Base-by-base conservation (phyloP, 345 rosid genomes). In the Cardiospermum halicacabum region DNA sequence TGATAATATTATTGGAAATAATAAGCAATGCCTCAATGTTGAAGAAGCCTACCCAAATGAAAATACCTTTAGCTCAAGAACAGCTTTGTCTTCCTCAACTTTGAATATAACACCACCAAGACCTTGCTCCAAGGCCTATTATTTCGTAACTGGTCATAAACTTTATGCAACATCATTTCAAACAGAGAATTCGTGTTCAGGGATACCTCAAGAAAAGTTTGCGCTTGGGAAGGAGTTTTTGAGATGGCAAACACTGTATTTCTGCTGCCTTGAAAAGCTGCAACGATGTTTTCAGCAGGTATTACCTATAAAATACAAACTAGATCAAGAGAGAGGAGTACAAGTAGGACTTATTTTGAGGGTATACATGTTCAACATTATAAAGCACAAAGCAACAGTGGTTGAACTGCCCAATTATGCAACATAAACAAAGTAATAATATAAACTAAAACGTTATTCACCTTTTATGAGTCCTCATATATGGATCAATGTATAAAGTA, bases 261-360 rank as follows among this genome's bases (percentile, higher is more conserved):
- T 67, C 21, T 71, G 72, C 93, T 86, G 67, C 89, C 91, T 77
- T 87, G 96, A 43, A 87, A 87, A 64, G 83, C 75, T 43, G 96
- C 96, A 67, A 89, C 89, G 26, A 92, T 77, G 74, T 92, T 87
- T 74, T 89, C 96, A 7, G 98, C 98, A 3, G 91, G 89, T 71
- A 92, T 87, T 40, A 87, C 78, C 98, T 92, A 54, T 49, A 18
- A 73, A 74, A 53, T 28, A 54, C 30, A 64, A 75, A 59, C 1
- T 53, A 65, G 39, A 18, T 8, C 21, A 13, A 27, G 47, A 55
- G 10, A 7, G 53, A 64, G 47, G 26, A 64, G 19, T 27, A 47
- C 36, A n/a, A 10, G 12, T 11, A 4, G 16, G 11, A n/a, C 19
- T 3, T n/a, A 8, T 45, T 60, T 15, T 8, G 26, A 59, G 24